Evolutionary conservation across 2,329 filamentous ascomycete species (phyloP).

Genomic region (Penicillium brasilianum): DNA sequence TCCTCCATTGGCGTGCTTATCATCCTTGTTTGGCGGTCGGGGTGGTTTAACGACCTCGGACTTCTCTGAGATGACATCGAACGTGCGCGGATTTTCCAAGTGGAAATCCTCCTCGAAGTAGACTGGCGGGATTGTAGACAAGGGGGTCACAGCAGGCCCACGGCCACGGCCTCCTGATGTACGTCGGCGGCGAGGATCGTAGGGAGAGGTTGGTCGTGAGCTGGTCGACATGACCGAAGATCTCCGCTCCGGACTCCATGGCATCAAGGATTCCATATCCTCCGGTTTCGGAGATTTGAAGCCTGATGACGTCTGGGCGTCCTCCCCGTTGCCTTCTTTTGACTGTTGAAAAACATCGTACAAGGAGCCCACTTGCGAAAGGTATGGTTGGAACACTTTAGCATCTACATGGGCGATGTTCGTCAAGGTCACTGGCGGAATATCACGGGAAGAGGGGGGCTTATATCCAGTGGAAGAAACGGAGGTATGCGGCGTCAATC

Average conservation of each 20-base stretch:
- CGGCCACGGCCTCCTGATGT: conserved; percentile 60
- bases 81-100: conserved; percentile 92
- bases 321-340: conserved; percentile 75
- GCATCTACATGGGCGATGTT: conserved; percentile 83
- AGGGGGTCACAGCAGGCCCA: conserved; percentile 75
- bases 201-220: conserved; percentile 52
- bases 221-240: conserved; percentile 49
- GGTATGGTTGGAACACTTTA: conserved; percentile 80
- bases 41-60: conserved; percentile 88
- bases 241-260: conserved; percentile 50
- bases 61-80: conserved; percentile 93
- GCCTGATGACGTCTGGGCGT: conserved; percentile 53
- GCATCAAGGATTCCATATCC: conserved; percentile 55
- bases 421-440: conserved; percentile 88
- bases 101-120: conserved; percentile 97
- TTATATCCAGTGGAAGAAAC: conserved; percentile 73
- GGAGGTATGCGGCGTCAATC: conserved; percentile 77
- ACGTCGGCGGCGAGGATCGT: conserved; percentile 56
- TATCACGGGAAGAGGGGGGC: conserved; percentile 83
- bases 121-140: conserved; percentile 89
- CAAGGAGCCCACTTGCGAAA: conserved; percentile 81
- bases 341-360: conserved; percentile 88
- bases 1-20: conserved; percentile 62
- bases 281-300: conserved; percentile 54
- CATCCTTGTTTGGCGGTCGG: conserved; percentile 58